Conservation (phyloP, 2,329 filamentous ascomycete species). For the Talaromyces islandicus region DNA sequence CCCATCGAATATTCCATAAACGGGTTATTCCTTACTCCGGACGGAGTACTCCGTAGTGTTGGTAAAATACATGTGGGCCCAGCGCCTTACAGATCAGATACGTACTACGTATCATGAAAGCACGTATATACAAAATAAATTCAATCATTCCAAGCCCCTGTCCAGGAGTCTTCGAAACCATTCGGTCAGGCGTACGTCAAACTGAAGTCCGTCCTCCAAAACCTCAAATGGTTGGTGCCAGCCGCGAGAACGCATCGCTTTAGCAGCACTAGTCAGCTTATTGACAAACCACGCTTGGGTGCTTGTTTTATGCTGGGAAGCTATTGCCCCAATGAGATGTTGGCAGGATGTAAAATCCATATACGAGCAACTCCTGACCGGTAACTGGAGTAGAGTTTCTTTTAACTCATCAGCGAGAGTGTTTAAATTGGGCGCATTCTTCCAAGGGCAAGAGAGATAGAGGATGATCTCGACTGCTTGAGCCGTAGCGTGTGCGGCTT, state of each 20-base stretch:
- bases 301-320: slow-evolving; percentile 13
- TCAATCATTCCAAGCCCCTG: background rate
- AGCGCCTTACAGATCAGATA: background rate
- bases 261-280: slow-evolving; percentile 12
- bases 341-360: slow-evolving; percentile 19
- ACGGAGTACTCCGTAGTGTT: background rate
- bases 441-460: background rate
- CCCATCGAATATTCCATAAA: background rate
- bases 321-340: slow-evolving; percentile 19
- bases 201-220: background rate
- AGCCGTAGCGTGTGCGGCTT: background rate
- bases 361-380: slow-evolving; percentile 15
- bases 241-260: slow-evolving; percentile 13
- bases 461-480: background rate
- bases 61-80: background rate
- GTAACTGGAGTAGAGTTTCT: slow-evolving; percentile 10
- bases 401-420: slow-evolving; percentile 14
- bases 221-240: slow-evolving; percentile 11
- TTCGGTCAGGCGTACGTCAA: background rate
- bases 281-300: slow-evolving; percentile 18
- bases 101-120: background rate
- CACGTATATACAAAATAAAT: background rate
- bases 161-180: background rate
- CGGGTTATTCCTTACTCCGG: background rate
- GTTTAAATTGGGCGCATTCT: background rate